phyloP scores from a whole-genome alignment of 2,329 filamentous ascomycete species.

The Paecilomyces sp. region DNA sequence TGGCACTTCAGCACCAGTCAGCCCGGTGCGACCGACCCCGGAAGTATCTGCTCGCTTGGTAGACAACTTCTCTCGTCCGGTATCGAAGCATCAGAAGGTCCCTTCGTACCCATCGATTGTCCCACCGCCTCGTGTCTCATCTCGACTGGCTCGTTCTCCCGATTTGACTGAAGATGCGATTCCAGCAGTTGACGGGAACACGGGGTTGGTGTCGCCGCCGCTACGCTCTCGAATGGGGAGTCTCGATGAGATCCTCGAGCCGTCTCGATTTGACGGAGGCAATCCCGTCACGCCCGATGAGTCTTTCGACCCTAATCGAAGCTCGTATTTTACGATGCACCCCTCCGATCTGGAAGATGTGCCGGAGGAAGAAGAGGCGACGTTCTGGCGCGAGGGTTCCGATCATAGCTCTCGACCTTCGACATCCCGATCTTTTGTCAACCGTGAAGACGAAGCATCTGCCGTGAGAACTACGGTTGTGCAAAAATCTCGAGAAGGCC shows the following conservation, averaged over 20 bases:
- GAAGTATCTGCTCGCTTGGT: slow-evolving; percentile 28
- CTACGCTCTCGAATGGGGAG: slow-evolving; percentile 24
- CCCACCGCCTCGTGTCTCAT: slow-evolving; percentile 34
- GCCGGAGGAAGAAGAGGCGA: slow-evolving; percentile 39
- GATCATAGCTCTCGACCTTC: slow-evolving; percentile 12
- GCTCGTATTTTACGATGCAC: slow-evolving; percentile 34
- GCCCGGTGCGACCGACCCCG: slow-evolving; percentile 15
- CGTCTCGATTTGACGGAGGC: slow-evolving; percentile 18
- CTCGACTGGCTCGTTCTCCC: slow-evolving; percentile 17
- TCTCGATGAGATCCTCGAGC: slow-evolving; percentile 21
- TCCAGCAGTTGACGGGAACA: slow-evolving; percentile 33
- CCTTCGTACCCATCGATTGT: slow-evolving; percentile 31
- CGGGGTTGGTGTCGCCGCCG: slow-evolving; percentile 24
- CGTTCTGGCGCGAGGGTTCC: slow-evolving; percentile 24
- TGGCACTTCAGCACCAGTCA: slow-evolving; percentile 16
- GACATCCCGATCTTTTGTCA: slow-evolving; percentile 11
- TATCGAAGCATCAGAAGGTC: slow-evolving; percentile 32
- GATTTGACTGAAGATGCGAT: slow-evolving; percentile 27
- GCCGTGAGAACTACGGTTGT: slow-evolving; percentile 4
- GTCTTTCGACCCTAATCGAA: slow-evolving; percentile 29
- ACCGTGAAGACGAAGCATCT: slow-evolving; percentile 9
- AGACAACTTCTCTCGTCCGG: slow-evolving; percentile 52
- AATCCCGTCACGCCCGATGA: slow-evolving; percentile 19
- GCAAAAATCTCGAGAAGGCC: slow-evolving; percentile 22
- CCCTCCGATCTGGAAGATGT: slow-evolving; percentile 38